Conservation (phyloP, 805 yeast species). For the Isabelozyma gotoi region DNA sequence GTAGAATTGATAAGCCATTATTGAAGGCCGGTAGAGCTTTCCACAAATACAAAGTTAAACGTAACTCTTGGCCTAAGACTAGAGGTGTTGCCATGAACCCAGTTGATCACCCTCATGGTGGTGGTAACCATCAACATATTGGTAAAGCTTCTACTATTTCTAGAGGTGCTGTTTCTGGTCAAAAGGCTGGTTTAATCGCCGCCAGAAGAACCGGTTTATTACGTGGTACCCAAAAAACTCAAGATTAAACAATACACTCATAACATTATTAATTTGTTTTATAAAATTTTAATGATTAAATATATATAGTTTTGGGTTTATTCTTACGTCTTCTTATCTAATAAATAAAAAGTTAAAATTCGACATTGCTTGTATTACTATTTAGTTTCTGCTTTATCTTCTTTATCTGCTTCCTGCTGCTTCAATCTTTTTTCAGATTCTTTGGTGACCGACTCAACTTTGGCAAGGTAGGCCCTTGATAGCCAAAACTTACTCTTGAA, state of each 20-base stretch:
- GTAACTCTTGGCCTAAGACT: conserved; percentile 99
- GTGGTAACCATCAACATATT: conserved; percentile 69
- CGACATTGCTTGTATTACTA: neutral
- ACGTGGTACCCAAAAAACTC: conserved; percentile 39
- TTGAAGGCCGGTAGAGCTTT: conserved; percentile 99
- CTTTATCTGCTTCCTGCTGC: neutral
- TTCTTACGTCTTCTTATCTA: conserved; percentile 5
- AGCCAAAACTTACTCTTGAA: neutral
- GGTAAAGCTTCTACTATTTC: conserved; percentile 41
- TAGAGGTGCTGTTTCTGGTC: conserved; percentile 41
- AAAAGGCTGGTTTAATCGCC: conserved; percentile 39
- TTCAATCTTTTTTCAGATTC: neutral
- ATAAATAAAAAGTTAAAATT: conserved; percentile 2
- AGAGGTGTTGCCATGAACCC: conserved; percentile 99
- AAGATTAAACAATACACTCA: conserved; percentile 23
- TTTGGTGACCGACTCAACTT: neutral
- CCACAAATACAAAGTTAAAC: conserved; percentile 99
- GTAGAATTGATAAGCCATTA: conserved; percentile 99
- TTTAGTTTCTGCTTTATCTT: neutral
- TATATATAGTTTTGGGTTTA: conserved; percentile 6
- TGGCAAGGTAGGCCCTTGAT: neutral
- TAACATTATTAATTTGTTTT: conserved; percentile 8
- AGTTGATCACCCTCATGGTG: conserved; percentile 99
- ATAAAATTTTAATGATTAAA: conserved; percentile 14
- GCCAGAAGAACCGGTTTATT: conserved; percentile 42